phyloP scores from a whole-genome alignment of 805 yeast genomes.

The Nakazawaea populi region DNA sequence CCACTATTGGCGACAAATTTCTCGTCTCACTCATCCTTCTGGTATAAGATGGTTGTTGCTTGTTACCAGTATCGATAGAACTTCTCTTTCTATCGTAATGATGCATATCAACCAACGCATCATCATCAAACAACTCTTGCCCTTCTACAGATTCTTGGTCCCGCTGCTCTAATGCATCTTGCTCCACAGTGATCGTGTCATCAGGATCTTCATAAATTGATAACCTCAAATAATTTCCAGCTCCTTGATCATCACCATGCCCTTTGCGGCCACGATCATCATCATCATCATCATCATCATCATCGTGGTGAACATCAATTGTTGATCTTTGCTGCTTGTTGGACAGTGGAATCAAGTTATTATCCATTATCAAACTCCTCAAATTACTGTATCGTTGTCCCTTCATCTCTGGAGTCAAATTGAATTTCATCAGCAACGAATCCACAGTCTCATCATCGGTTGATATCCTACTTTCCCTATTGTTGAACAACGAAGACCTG shows the following conservation, averaged over 20 bases:
- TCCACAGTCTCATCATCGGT: not conserved
- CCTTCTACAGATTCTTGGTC: not conserved
- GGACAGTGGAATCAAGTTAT: not conserved
- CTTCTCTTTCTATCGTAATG: not conserved
- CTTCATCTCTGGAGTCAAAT: slow-evolving; percentile 4
- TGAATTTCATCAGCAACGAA: not conserved
- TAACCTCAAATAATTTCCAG: slow-evolving; percentile 2
- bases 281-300: no score
- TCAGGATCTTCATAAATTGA: slow-evolving; percentile 13
- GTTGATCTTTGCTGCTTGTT: not conserved
- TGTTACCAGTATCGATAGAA: no score
- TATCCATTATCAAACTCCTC: not conserved
- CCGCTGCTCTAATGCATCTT: not conserved
- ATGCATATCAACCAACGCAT: slow-evolving; percentile 7
- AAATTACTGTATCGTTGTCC: not conserved
- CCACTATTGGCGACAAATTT: not conserved
- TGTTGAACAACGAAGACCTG: slow-evolving; percentile 2
- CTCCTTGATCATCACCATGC: slow-evolving; percentile 1
- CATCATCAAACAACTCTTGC: slow-evolving; percentile 1
- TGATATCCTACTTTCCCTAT: not conserved
- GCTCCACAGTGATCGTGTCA: not conserved
- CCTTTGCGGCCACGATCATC: no score
- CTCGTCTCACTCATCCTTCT: not conserved
- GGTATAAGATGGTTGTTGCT: no score
- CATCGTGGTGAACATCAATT: no score